Conservation (phyloP, 2,329 filamentous ascomycete genomes). For the Penicillium sp. region DNA sequence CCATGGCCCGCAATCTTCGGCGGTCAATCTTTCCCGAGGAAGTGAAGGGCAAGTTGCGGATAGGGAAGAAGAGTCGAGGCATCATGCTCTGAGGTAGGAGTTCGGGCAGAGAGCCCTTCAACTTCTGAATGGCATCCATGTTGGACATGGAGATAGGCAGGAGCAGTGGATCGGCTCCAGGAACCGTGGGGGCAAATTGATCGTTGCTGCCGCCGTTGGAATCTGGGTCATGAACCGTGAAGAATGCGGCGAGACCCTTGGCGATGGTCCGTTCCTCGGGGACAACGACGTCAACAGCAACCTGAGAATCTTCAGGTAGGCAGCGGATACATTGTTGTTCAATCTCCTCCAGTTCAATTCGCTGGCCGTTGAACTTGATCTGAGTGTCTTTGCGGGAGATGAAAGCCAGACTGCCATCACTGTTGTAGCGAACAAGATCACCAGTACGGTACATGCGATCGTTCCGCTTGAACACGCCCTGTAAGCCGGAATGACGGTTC, state of each 20-base stretch:
- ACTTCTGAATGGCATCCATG: conserved; percentile 18
- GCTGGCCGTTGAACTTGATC: conserved; percentile 39
- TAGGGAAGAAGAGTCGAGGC: conserved; percentile 38
- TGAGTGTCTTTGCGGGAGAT: conserved; percentile 29
- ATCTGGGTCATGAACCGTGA: conserved; percentile 19
- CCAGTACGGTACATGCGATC: conserved; percentile 34
- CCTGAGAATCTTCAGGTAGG: conserved; percentile 31
- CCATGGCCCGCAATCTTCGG: conserved; percentile 31
- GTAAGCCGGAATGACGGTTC: conserved; percentile 18
- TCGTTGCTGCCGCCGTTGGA: conserved; percentile 19
- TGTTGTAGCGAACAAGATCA: conserved; percentile 32
- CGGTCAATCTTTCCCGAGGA: conserved; percentile 40
- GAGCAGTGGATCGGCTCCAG: conserved; percentile 19
- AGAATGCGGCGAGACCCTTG: conserved; percentile 30
- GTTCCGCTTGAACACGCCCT: conserved; percentile 18
- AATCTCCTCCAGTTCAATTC: conserved; percentile 41
- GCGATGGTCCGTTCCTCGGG: conserved; percentile 26
- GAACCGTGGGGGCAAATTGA: conserved; percentile 12
- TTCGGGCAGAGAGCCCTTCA: conserved; percentile 22
- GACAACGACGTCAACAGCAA: conserved; percentile 38
- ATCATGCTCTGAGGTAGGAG: conserved; percentile 38
- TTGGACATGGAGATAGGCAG: conserved; percentile 21
- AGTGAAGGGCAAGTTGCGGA: conserved; percentile 35
- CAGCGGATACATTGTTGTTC: conserved; percentile 37
- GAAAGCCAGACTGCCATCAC: conserved; percentile 28